Base-by-base conservation (phyloP, 1,139 yeast species). In the Candida pseudoviswanathii region DNA sequence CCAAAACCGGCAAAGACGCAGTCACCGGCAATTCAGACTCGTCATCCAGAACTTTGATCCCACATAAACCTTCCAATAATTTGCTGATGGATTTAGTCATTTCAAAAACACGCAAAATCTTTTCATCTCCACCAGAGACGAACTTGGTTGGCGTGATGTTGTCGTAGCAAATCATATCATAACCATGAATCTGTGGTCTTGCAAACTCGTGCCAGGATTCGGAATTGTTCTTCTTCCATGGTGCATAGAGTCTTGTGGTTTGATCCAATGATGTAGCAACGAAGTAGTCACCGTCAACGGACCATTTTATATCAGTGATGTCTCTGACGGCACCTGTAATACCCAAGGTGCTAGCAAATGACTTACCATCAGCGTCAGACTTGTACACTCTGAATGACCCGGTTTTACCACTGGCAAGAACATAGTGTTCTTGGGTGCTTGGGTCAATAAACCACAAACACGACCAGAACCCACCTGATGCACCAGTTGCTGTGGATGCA, bases 121-220 rank as follows among this genome's bases (percentile, higher is more conserved):
- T 95, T 63, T 95, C 99, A 64, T 95, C 99, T 42, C 97, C 99
- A 11, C 94, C 98, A 51, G 97, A 89, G 3, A 92, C 90, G 70
- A 89, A 92, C 53, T 80, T 74, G 1, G 87, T 75, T 41, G 77
- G 68, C 24, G 80, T 70, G 25, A 94, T 67, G 22, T 86, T 77
- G 44, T 84, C 84, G n/a, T 89, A 74, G 56, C 96, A 85, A 41
- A 89, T 80, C 97, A 95, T 91, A 64, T 95, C 98, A 63, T 90
- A 95, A 9, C 99, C 99, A 66, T 95, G 99, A 55, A 95, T 94
- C 65, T 95, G 99, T 0, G 99, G 99, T 58, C 99, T 80, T 1
- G 97, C 90, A 66, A 94, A 85, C 64, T 95, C 99, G 63, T 86
- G 88, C 96, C 96, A 91, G 1, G 82, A 72, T n/a, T 51, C 50